Conservation (phyloP, 2,329 filamentous ascomycete genomes). For the Anthostomella pinea region DNA sequence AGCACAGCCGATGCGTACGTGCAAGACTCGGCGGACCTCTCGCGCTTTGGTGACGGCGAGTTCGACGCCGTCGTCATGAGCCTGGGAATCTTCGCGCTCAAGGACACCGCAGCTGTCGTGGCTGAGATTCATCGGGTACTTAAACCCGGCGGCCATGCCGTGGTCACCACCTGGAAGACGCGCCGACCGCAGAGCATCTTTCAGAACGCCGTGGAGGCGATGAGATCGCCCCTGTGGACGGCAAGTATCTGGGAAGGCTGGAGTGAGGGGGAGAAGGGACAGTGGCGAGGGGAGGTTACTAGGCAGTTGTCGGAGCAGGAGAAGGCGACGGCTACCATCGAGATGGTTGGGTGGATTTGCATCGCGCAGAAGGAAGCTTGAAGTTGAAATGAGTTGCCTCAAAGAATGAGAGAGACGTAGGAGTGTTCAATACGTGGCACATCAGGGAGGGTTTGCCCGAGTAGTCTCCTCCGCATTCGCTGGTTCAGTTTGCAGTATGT, state of each 20-base stretch:
- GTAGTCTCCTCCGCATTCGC: too few relatives aligned
- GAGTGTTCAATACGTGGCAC: too few relatives aligned
- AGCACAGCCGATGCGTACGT: constrained; percentile 16
- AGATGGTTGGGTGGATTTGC: constrained; percentile 24
- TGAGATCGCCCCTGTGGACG: constrained; percentile 24
- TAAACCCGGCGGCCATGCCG: constrained; percentile 19
- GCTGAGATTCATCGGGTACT: constrained; percentile 24
- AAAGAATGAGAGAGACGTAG: too few relatives aligned
- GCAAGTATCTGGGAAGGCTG: constrained; percentile 19
- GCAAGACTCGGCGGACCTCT: constrained; percentile 20
- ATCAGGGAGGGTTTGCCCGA: too few relatives aligned
- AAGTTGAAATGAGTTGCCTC: constrained; percentile 1
- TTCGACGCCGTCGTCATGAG: constrained; percentile 26
- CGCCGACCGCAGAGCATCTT: constrained; percentile 14
- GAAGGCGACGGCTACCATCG: constrained; percentile 14
- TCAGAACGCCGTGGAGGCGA: constrained; percentile 9
- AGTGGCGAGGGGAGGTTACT: constrained; percentile 20
- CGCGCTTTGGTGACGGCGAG: constrained; percentile 14
- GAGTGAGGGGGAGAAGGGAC: constrained; percentile 18
- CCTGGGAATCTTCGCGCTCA: constrained; percentile 20
- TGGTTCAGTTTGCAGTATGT: too few relatives aligned
- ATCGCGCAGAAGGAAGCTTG: constrained; percentile 14
- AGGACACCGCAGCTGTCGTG: constrained; percentile 15
- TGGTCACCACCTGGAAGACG: constrained; percentile 25
- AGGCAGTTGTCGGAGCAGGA: constrained; percentile 21